These are phyloP conservation scores for Xylaria acuta DNA, from an alignment of 495 filamentous ascomycete genomes.

Conservation along the genomic window DNA sequence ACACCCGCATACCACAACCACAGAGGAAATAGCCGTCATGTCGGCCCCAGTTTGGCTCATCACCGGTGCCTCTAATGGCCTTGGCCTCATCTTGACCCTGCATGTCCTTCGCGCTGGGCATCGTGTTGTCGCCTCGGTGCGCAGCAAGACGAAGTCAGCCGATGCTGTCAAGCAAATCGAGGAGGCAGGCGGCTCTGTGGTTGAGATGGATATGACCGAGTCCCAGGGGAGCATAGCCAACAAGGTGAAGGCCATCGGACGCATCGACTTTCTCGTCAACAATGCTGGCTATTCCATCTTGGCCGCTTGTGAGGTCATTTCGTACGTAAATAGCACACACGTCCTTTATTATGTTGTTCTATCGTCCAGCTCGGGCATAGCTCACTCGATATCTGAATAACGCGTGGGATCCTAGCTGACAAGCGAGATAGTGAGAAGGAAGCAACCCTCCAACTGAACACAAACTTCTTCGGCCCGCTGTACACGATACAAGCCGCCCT, in stretches of 20 bases:
- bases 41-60: constrained; percentile 49
- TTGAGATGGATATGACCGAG: constrained; percentile 52
- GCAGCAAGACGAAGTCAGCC: constrained; percentile 40
- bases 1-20: neutral
- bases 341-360: neutral
- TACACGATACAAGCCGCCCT: constrained; percentile 52
- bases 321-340: constrained; percentile 21
- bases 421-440: constrained; percentile 44
- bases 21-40: constrained; percentile 18
- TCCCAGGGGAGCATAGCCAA: constrained; percentile 40
- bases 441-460: constrained; percentile 49
- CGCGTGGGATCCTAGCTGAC: neutral
- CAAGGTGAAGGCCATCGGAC: constrained; percentile 44
- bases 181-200: constrained; percentile 33
- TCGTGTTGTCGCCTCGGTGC: constrained; percentile 52
- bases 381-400: neutral
- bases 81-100: constrained; percentile 52
- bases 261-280: constrained; percentile 59
- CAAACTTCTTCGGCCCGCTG: constrained; percentile 58
- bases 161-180: constrained; percentile 35
- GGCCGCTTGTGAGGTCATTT: constrained; percentile 52
- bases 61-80: constrained; percentile 60
- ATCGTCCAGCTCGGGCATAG: neutral
- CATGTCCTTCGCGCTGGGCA: constrained; percentile 51
- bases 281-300: constrained; percentile 54